Conservation (phyloP, 1,284 basidiomycete species). For the Kwoniella shivajii region DNA sequence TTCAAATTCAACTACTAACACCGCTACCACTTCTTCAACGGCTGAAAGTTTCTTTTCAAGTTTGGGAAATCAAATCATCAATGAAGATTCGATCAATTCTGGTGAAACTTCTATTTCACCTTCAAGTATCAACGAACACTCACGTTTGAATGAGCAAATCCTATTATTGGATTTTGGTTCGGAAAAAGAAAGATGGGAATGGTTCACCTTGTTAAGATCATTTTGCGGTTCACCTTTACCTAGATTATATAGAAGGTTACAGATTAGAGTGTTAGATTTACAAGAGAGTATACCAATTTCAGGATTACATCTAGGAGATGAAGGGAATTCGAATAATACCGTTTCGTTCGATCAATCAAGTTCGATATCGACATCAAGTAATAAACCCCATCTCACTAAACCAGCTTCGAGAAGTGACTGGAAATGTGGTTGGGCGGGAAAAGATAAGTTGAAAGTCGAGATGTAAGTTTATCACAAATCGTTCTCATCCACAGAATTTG, state of each 20-base stretch:
- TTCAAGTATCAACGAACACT: neutral
- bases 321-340: neutral
- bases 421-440: slow-evolving; percentile 26
- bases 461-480: no score
- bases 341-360: slow-evolving; percentile 10
- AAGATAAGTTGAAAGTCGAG: slow-evolving; percentile 28
- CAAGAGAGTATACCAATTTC: slow-evolving; percentile 18
- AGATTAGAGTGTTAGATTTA: slow-evolving; percentile 30
- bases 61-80: neutral
- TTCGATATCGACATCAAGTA: slow-evolving; percentile 8
- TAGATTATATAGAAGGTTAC: slow-evolving; percentile 25
- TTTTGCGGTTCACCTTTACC: neutral
- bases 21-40: neutral
- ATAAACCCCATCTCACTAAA: neutral
- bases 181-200: slow-evolving; percentile 2
- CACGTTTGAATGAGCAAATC: neutral
- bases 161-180: slow-evolving; percentile 7
- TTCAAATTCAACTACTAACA: neutral
- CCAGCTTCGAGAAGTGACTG: neutral
- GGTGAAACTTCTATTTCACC: neutral
- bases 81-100: neutral
- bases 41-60: neutral
- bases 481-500: neutral
- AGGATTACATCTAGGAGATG: neutral
- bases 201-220: slow-evolving; percentile 12